Percentiles rank a stretch among this genome's conserved stretches.
Evolutionary conservation across 805 yeast genomes (phyloP).

Genomic region (Metschnikowia lochheadii): DNA sequence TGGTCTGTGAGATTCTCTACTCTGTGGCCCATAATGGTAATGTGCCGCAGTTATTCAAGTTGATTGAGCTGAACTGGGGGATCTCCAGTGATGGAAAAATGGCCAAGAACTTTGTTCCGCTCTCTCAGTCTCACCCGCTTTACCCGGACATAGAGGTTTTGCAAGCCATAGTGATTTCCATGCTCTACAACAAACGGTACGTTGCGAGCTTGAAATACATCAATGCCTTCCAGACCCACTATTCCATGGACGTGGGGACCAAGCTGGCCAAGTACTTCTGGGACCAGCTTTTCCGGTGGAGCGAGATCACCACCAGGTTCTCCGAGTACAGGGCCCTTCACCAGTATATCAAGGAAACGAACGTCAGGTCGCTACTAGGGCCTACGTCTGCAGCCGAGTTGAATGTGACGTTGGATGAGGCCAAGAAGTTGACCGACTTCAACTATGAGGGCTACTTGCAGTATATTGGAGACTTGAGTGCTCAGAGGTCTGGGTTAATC

Average conservation of each 20-base stretch:
- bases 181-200: slow-evolving; percentile 30
- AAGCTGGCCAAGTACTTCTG: slow-evolving; percentile 26
- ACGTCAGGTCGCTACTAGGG: slow-evolving; percentile 8
- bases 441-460: slow-evolving; percentile 36
- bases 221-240: slow-evolving; percentile 33
- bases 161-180: slow-evolving; percentile 28
- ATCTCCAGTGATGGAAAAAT: slow-evolving; percentile 23
- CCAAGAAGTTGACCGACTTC: slow-evolving; percentile 31
- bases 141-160: slow-evolving; percentile 25
- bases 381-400: slow-evolving; percentile 7
- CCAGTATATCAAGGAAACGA: slow-evolving; percentile 23
- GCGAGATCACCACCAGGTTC: slow-evolving; percentile 31
- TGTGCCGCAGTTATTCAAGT: slow-evolving; percentile 20
- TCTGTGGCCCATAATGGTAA: slow-evolving; percentile 30
- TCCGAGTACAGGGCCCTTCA: slow-evolving; percentile 25
- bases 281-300: slow-evolving; percentile 37
- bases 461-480: slow-evolving; percentile 21
- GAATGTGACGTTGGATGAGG: slow-evolving; percentile 20
- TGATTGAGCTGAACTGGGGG: slow-evolving; percentile 32
- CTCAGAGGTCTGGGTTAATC: slow-evolving; percentile 25
- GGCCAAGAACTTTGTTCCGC: slow-evolving; percentile 7
- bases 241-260: slow-evolving; percentile 20
- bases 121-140: slow-evolving; percentile 13
- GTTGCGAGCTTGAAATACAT: slow-evolving; percentile 32
- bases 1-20: slow-evolving; percentile 28